Conservation (phyloP, 75 land plant genomes). For the Cupressus sempervirens region DNA sequence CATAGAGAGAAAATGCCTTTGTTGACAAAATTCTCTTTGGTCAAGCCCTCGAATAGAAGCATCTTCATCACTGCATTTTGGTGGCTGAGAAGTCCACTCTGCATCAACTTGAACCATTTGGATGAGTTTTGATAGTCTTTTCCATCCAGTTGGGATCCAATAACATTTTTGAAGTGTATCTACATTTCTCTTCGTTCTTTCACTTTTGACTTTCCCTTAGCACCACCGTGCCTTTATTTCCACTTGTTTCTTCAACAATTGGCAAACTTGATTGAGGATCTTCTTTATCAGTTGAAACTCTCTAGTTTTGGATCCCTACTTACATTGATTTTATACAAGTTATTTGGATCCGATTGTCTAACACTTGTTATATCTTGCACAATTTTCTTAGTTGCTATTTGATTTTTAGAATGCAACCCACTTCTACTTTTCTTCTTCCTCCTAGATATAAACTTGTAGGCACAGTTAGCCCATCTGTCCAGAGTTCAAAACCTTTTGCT, state of each 20-base stretch:
- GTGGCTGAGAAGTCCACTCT: conserved; percentile 31
- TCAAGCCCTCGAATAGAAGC: too few species aligned
- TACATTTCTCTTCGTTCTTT: background rate
- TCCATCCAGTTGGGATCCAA: conserved; percentile 96
- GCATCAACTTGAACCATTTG: conserved; percentile 55
- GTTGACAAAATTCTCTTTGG: too few species aligned
- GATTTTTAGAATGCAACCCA: conserved; percentile 14
- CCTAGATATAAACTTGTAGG: conserved; percentile 65
- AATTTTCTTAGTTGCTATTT: conserved; percentile 5
- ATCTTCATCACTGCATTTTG: conserved; percentile 41
- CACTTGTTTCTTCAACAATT: conserved; percentile 13
- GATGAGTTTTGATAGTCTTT: conserved; percentile 71
- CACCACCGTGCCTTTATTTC: background rate
- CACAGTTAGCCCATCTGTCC: conserved; percentile 89
- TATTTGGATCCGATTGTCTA: background rate
- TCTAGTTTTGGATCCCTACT: conserved; percentile 14
- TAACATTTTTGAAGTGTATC: conserved; percentile 21
- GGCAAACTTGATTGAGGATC: conserved; percentile 8
- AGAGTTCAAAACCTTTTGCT: conserved; percentile 40
- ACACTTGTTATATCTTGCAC: conserved; percentile 10
- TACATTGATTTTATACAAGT: background rate
- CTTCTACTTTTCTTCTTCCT: conserved; percentile 12
- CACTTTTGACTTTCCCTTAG: background rate
- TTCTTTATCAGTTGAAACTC: background rate
- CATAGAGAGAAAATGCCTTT: too few species aligned